phyloP scores from a whole-genome alignment of 2,329 filamentous ascomycete genomes.

The Teratosphaeria epicoccoides region DNA sequence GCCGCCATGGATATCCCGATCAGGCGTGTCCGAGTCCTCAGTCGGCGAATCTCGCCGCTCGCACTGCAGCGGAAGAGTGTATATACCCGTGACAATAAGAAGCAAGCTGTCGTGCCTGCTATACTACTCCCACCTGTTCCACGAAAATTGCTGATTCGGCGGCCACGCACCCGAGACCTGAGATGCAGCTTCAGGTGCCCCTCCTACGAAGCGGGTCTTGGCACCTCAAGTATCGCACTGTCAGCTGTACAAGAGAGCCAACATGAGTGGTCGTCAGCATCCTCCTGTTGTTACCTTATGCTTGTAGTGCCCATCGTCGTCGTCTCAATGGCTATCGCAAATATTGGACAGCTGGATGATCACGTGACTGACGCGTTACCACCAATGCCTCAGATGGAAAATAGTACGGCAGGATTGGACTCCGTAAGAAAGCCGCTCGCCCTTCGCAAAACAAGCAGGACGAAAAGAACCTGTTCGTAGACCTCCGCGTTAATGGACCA shows the following conservation, averaged over 20 bases:
- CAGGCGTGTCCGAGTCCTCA: background rate
- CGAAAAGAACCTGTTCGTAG: background rate
- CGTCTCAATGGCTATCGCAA: background rate
- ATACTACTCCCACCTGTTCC: background rate
- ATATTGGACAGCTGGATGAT: background rate
- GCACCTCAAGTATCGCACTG: background rate
- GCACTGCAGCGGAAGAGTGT: background rate
- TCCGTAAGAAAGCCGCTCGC: background rate
- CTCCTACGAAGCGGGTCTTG: background rate
- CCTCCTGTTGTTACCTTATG: background rate
- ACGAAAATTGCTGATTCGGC: background rate
- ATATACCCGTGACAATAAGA: background rate
- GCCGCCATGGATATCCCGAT: background rate
- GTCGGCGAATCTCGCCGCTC: background rate
- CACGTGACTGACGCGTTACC: background rate
- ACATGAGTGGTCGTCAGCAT: background rate
- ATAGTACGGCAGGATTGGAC: no score
- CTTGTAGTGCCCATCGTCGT: background rate
- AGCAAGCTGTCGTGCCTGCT: background rate
- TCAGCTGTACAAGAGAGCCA: background rate
- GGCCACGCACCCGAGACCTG: background rate
- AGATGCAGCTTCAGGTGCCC: background rate
- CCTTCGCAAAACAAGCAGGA: background rate
- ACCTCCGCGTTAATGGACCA: background rate
- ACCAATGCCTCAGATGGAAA: no score